Conservation (phyloP, 1,284 basidiomycete genomes). For the Trametes polyzona region DNA sequence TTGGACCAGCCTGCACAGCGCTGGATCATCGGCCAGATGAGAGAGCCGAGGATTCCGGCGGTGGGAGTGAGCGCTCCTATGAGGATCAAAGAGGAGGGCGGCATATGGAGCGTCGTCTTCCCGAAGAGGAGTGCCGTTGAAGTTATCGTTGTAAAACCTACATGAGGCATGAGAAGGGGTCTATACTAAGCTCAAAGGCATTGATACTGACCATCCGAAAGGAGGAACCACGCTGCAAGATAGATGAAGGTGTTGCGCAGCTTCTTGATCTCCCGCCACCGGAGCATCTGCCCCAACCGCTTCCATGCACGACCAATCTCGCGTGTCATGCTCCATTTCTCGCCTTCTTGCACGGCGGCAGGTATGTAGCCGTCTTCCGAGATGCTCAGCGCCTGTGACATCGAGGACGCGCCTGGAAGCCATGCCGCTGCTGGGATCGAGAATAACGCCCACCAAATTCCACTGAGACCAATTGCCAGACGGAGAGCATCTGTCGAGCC, state of each 20-base stretch:
- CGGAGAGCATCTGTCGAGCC: slow-evolving; percentile 78
- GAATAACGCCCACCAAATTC: slow-evolving; percentile 85
- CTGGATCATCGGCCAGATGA: slow-evolving; percentile 73
- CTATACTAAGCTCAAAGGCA: background rate
- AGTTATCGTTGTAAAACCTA: slow-evolving; percentile 83
- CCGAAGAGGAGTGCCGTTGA: slow-evolving; percentile 84
- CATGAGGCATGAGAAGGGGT: background rate
- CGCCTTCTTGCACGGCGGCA: slow-evolving; percentile 18
- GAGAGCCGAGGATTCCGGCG: slow-evolving; percentile 75
- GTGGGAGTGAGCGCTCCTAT: slow-evolving; percentile 72
- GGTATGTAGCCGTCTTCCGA: slow-evolving; percentile 17
- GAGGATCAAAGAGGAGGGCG: slow-evolving; percentile 68
- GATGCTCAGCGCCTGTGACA: slow-evolving; percentile 17
- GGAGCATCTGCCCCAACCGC: slow-evolving; percentile 69
- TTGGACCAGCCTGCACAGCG: slow-evolving; percentile 66
- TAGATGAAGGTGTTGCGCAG: slow-evolving; percentile 87
- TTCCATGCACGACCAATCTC: slow-evolving; percentile 72
- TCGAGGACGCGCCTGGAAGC: slow-evolving; percentile 52
- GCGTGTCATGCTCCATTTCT: slow-evolving; percentile 48
- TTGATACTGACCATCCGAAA: slow-evolving; percentile 77
- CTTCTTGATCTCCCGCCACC: slow-evolving; percentile 67
- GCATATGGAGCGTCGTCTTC: slow-evolving; percentile 80
- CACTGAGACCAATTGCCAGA: slow-evolving; percentile 80
- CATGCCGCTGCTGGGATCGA: slow-evolving; percentile 76
- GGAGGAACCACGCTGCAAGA: slow-evolving; percentile 88